Evolutionary conservation across 2,329 filamentous ascomycete species (phyloP).

Genomic region (Bipolaris zeicola): DNA sequence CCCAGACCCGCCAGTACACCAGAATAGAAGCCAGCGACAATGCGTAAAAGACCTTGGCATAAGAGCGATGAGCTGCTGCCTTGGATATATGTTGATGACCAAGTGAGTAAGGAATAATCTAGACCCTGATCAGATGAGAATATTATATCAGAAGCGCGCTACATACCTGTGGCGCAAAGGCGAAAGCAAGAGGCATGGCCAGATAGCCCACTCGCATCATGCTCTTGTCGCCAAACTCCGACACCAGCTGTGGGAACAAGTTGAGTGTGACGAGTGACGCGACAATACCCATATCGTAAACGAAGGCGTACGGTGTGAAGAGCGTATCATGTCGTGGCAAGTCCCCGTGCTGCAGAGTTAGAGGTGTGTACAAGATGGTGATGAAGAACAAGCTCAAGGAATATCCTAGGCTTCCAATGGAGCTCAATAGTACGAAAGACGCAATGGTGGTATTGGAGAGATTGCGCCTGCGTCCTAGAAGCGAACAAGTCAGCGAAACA

Average conservation of each 20-base stretch:
- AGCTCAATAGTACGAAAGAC: slow-evolving; percentile 64
- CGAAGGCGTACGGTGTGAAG: slow-evolving; percentile 39
- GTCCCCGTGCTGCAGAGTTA: slow-evolving; percentile 50
- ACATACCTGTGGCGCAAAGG: slow-evolving; percentile 43
- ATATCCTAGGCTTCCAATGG: slow-evolving; percentile 65
- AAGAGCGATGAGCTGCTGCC: slow-evolving; percentile 49
- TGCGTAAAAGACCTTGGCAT: slow-evolving; percentile 56
- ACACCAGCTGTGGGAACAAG: slow-evolving; percentile 40
- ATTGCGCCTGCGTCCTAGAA: slow-evolving; percentile 57
- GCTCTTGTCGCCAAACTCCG: slow-evolving; percentile 29
- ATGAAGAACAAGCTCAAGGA: slow-evolving; percentile 69
- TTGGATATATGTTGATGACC: slow-evolving; percentile 54
- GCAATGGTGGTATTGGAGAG: slow-evolving; percentile 57
- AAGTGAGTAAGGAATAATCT: slow-evolving; percentile 56
- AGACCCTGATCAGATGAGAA: slow-evolving; percentile 15
- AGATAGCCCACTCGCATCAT: slow-evolving; percentile 34
- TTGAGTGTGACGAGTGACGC: slow-evolving; percentile 55
- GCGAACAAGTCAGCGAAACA: slow-evolving; percentile 2
- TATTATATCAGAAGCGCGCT: neutral
- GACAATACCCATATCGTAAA: slow-evolving; percentile 52
- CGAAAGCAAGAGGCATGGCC: slow-evolving; percentile 42
- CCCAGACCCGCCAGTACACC: slow-evolving; percentile 55
- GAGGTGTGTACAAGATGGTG: slow-evolving; percentile 61
- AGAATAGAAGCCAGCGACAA: slow-evolving; percentile 53
- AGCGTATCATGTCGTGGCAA: slow-evolving; percentile 39